phyloP scores from a whole-genome alignment of 768 basidiomycete species.

The Clavaria fumosa region DNA sequence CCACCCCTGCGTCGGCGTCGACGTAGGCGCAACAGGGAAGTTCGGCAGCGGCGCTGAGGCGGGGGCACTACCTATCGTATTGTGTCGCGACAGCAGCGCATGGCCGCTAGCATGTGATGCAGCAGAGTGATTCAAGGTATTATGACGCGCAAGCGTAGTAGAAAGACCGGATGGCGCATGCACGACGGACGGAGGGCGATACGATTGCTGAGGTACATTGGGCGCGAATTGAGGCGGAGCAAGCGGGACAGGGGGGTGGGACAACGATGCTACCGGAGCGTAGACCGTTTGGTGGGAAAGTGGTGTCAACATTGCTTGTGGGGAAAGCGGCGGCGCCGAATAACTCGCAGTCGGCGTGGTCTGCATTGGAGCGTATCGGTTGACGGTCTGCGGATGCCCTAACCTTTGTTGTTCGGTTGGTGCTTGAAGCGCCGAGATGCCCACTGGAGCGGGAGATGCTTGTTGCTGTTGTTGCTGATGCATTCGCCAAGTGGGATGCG shows the following conservation, averaged over 20 bases:
- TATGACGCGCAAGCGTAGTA: constrained; percentile 5
- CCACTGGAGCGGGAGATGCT: too few relatives aligned
- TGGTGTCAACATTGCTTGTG: too few relatives aligned
- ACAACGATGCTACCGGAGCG: too few relatives aligned
- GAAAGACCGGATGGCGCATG: constrained; percentile 3
- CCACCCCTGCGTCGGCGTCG: constrained; percentile 36
- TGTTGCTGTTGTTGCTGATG: constrained; percentile 2
- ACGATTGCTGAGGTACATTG: constrained; percentile 13
- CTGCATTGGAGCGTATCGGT: background rate
- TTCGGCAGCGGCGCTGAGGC: constrained; percentile 41
- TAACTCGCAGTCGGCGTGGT: too few relatives aligned
- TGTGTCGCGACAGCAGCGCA: constrained; percentile 12
- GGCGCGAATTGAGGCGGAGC: constrained; percentile 13
- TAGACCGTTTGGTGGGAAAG: too few relatives aligned
- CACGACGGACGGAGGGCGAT: constrained; percentile 10
- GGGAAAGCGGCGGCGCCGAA: too few relatives aligned
- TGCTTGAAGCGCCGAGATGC: too few relatives aligned
- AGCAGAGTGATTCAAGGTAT: constrained; percentile 7
- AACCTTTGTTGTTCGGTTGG: too few relatives aligned
- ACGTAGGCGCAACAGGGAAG: constrained; percentile 53
- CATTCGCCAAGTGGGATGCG: constrained; percentile 48
- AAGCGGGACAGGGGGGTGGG: too few relatives aligned
- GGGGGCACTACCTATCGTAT: constrained; percentile 18
- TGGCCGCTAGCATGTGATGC: constrained; percentile 5
- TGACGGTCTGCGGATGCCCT: too few relatives aligned